Base-by-base conservation (phyloP, 768 basidiomycete genomes). In the Suillus variegatus region DNA sequence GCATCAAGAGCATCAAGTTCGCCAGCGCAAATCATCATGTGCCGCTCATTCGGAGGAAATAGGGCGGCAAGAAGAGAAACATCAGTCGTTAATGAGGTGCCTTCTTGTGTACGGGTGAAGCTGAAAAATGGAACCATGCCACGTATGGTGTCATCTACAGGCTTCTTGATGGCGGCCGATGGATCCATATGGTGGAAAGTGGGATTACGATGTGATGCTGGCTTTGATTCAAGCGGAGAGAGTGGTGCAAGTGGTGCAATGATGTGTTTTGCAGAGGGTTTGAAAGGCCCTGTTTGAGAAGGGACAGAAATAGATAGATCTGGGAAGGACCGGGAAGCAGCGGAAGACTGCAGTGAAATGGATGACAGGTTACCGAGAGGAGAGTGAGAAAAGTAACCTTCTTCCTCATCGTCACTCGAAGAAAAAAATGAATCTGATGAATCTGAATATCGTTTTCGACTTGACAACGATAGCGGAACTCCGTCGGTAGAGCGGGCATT, bases 31-130 rank as follows among this genome's bases (percentile, higher is more conserved):
- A 89, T 88, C 57, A 93, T 84, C 86, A 90, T 88, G 69, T 91
- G 85, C 41, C 90, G 82, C 68, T 92, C 89, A 47, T 79, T 81
- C n/a, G 83, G 83, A 22, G 88, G 88, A 74, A 94, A 94, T 9
- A 93, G 76, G 43, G 85, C 79, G 16, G 91, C 86, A 12, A 94
- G 85, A 28, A 89, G 76, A 46, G 82, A 79, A 12, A 88, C 86
- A 61, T 91, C 90, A 4, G 92, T 87, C 2, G 91, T 91, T 61
- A 94, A 79, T 13, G 90, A 91, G 28, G 91, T 89, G 2, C 90
- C 90, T 74, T 93, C 92, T 25, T 82, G 76, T 7, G 92, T 92
- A 66, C 90, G 82, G 20, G 91, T 93, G 72, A 93, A 90, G 67
- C 86, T 90, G 76, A 93, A 88, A 78, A 94, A 93, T 3, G 91